A percentile compares a stretch with the other conserved stretches of the same genome.
Evolutionary conservation across 2,329 filamentous ascomycete genomes (phyloP).

Genomic region (Septoria petroselini): DNA sequence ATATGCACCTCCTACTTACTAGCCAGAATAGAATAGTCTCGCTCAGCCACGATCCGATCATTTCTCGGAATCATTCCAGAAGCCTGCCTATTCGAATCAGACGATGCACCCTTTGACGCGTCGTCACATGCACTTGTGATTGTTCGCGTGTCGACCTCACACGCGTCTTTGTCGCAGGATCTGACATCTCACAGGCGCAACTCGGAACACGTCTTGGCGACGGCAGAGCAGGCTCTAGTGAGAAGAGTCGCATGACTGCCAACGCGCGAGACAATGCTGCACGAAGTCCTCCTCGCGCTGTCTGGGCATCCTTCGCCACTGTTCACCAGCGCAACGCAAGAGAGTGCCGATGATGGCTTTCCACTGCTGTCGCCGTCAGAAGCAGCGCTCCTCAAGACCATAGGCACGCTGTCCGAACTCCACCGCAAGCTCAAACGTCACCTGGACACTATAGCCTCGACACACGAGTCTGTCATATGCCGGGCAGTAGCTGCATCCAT

Average conservation of each 20-base stretch:
- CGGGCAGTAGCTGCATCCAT: conserved; percentile 82
- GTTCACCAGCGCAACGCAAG: conserved; percentile 52
- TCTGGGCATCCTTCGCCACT: conserved; percentile 90
- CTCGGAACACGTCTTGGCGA: too few relatives aligned
- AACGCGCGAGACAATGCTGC: conserved; percentile 65
- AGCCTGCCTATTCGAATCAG: neutral
- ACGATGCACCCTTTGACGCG: neutral
- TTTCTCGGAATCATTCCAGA: neutral
- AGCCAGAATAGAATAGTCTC: neutral
- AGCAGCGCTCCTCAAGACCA: conserved; percentile 71
- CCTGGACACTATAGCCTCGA: conserved; percentile 63
- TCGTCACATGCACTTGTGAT: too few relatives aligned
- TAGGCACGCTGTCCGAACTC: conserved; percentile 73
- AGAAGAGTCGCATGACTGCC: neutral
- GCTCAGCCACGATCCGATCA: neutral
- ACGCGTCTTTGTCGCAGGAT: conserved; percentile 3
- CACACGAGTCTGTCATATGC: conserved; percentile 78
- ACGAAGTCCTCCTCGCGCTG: conserved; percentile 95
- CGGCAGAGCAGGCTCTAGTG: too few relatives aligned
- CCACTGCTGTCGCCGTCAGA: conserved; percentile 70
- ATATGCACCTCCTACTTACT: neutral
- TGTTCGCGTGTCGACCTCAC: neutral
- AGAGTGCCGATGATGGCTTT: conserved; percentile 38
- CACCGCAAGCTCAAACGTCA: conserved; percentile 69
- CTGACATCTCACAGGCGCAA: conserved; percentile 1